Evolutionary conservation across 139 green algal species (phyloP), one percentile per base, ranked within the genome.

Genomic region (Chlamydomonas sp.): DNA sequence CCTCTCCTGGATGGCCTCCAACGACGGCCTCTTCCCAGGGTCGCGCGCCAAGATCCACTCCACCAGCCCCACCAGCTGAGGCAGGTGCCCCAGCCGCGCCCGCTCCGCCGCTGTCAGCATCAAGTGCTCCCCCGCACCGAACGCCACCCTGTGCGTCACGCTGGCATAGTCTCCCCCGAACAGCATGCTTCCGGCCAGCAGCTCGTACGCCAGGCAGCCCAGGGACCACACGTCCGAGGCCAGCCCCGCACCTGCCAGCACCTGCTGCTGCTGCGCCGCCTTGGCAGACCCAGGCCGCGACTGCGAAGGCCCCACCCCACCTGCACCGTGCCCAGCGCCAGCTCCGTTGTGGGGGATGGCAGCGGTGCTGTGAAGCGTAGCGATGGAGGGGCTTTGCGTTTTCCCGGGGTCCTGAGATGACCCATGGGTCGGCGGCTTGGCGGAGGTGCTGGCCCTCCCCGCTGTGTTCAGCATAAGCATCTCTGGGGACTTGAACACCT

Each of bases 401-500:
- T 49, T 49, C 31, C 31, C 31, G 31, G 31, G 31, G 31, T 49
- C 31, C 14, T 7, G n/a, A 15, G 68, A 15, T 7, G 79, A 64
- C 66, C 62, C 1, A 12, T 7, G 1, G 6, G n/a, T 1, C 4
- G 15, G 3, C 3, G 68, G 77, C 3, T 5, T 5, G 57, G 68
- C 5, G 18, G 18, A 17, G 68, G 10, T 57, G 59, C 82, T 31
- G 31, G 79, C 6, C 75, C 82, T 57, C 76, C 86, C 64, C 80
- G 86, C 60, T 72, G 76, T 91, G 76, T 92, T 91, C 8, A 96
- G 88, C 63, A 95, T 68, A 8, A 98, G 93, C 96, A 98, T 98
- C 92, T 98, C 96, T 1, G 96, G 96, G 14, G 88, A 95, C 91
- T 97, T 97, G 84, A 96, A 94, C 73, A 91, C 94, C 89, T 98